Conservation (phyloP, 768 basidiomycete genomes). For the Leccinum olivaceopallidum region DNA sequence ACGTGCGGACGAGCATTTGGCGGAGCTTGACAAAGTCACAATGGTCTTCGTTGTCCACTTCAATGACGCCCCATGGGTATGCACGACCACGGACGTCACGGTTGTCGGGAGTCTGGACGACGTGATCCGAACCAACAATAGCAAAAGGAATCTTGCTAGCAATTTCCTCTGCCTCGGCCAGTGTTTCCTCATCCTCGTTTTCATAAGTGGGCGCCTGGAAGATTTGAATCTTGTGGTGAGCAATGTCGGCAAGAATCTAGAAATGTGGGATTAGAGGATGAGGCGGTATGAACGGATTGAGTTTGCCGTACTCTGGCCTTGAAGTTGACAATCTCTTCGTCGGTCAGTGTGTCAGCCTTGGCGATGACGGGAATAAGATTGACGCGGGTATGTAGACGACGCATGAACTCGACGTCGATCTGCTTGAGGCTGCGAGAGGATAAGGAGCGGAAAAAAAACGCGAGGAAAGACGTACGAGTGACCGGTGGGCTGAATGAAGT, state of each 20-base stretch:
- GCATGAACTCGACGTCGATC: conserved; percentile 99
- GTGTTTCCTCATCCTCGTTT: conserved; percentile 97
- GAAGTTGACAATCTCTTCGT: conserved; percentile 91
- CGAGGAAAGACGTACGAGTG: conserved; percentile 70
- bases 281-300: not conserved
- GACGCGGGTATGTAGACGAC: conserved; percentile 93
- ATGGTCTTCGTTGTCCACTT: conserved; percentile 99
- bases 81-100: conserved; percentile 91
- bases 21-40: conserved; percentile 99
- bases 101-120: conserved; percentile 82
- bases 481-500: conserved; percentile 98
- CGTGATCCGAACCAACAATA: conserved; percentile 89
- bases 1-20: conserved; percentile 98
- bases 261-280: conserved; percentile 3
- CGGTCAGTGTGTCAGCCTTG: conserved; percentile 96
- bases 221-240: conserved; percentile 94
- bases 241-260: conserved; percentile 91
- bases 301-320: conserved; percentile 74
- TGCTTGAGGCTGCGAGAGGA: conserved; percentile 77
- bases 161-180: conserved; percentile 97
- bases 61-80: conserved; percentile 99
- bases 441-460: not conserved
- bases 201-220: conserved; percentile 98
- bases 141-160: conserved; percentile 98
- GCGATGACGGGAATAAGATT: conserved; percentile 99